These are phyloP conservation scores for Cyberlindnera amylophila DNA, from an alignment of 805 yeast species.

Conservation along the genomic window DNA sequence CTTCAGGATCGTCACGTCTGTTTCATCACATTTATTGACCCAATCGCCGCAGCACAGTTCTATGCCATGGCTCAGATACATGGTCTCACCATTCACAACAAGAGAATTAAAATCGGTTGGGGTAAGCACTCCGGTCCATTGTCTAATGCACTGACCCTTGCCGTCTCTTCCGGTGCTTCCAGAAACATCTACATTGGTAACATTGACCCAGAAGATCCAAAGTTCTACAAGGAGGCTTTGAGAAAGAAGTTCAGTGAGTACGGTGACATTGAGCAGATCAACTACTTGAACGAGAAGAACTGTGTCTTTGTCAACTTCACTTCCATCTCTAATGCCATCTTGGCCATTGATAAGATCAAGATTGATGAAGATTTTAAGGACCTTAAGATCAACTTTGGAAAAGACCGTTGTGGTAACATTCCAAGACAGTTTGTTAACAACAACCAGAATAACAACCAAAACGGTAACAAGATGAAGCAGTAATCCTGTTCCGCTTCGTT, in stretches of 20 bases:
- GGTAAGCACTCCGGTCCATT: constrained; percentile 95
- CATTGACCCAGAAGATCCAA: constrained; percentile 38
- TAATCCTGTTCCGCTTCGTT: too few species aligned
- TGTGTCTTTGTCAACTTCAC: constrained; percentile 34
- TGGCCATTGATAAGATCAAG: constrained; percentile 88
- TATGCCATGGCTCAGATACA: constrained; percentile 91
- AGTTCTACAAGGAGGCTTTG: constrained; percentile 54
- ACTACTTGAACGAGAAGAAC: constrained; percentile 59
- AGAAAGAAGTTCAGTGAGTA: constrained; percentile 71
- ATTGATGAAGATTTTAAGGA: constrained; percentile 63
- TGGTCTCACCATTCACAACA: constrained; percentile 80
- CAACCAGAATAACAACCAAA: constrained; percentile 6
- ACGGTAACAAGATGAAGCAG: not conserved
- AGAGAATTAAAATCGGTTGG: constrained; percentile 93
- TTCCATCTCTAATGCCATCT: constrained; percentile 84
- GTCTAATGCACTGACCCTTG: constrained; percentile 79
- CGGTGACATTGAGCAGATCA: constrained; percentile 95
- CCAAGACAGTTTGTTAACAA: constrained; percentile 61
- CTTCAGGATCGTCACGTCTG: constrained; percentile 86
- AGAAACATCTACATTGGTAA: constrained; percentile 89
- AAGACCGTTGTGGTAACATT: constrained; percentile 91
- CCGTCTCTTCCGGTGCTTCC: constrained; percentile 91
- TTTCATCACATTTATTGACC: constrained; percentile 92
- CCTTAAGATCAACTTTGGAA: constrained; percentile 86
- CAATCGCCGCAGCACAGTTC: constrained; percentile 96